These are phyloP conservation scores for Chrysoporthe deuterocubensis DNA, from an alignment of 2,329 filamentous ascomycete species.

Conservation along the genomic window DNA sequence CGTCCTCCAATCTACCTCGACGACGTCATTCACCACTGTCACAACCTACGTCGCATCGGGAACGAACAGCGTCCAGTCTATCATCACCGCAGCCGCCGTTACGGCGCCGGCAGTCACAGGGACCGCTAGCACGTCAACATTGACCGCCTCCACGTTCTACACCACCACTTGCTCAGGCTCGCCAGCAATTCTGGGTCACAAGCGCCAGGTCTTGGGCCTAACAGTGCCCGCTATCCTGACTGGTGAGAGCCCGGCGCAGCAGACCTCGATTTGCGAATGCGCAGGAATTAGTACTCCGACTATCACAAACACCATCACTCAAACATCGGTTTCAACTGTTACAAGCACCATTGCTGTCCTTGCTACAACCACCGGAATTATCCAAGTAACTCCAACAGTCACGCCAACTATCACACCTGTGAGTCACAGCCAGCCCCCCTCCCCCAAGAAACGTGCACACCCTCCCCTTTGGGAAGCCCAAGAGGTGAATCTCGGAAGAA, in stretches of 20 bases:
- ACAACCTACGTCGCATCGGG: background rate
- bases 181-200: background rate
- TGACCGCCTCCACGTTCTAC: background rate
- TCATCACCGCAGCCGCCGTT: background rate
- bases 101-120: background rate
- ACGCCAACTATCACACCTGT: constrained; percentile 10
- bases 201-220: background rate
- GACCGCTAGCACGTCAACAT: background rate
- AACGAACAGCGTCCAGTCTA: background rate
- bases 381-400: constrained; percentile 1
- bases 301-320: background rate
- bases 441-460: too few species aligned
- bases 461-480: background rate
- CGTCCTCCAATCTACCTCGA: background rate
- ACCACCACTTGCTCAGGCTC: background rate
- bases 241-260: background rate
- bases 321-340: background rate
- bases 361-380: constrained; percentile 4
- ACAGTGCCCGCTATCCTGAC: background rate
- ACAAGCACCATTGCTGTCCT: background rate
- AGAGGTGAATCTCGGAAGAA: background rate
- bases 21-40: background rate
- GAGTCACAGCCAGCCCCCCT: background rate
- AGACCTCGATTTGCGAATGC: constrained; percentile 2
- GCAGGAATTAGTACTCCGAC: background rate